Base-by-base conservation (phyloP, 2,329 filamentous ascomycete genomes). In the Penicillium sp. region DNA sequence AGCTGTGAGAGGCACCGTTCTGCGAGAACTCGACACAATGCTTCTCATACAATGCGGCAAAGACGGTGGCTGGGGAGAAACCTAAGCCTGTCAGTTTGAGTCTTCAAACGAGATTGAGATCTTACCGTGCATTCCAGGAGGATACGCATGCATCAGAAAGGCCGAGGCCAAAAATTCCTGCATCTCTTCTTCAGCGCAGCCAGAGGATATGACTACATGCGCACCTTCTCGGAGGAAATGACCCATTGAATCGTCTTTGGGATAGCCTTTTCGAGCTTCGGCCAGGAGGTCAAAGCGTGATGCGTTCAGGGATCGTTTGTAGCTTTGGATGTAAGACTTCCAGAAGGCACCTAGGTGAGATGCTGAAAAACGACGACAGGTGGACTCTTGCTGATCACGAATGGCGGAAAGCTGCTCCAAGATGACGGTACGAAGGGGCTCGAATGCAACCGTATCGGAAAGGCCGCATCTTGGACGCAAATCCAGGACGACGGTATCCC, bases 121-220 rank as follows among this genome's bases (percentile, higher is more conserved):
- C 63, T 60, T 54, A 66, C 58, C 16, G 39, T 66, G 60, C 60
- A 66, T 64, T 26, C 33, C 53, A 33, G 64, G 64, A 9, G 64
- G 62, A 21, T 66, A 66, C n/a, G 64, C 61, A 49, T 66, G 51
- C 57, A 65, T 62, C 13, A 66, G 35, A 11, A 66, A 27, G 19
- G 64, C 62, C 11, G 62, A 62, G 33, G 61, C 59, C 16, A 65
- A 27, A 43, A 60, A 50, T 16, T 7, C 19, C 19, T 57, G 31
- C 46, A 55, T 21, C 3, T 51, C 33, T 3, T 29, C 48, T 13
- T 19, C 23, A 4, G 14, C 8, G 14, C 26, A 21, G 26, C 31
- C 47, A 16, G 16, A 1, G 1, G 19, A 23, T 42, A 23, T 29
- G 39, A 33, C 31, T 19, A 45, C 16, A 9, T 43, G 50, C 2